Evolutionary conservation across 768 basidiomycete species (phyloP), one percentile per base, ranked within the genome.

Genomic region (Nidula microcarpa): DNA sequence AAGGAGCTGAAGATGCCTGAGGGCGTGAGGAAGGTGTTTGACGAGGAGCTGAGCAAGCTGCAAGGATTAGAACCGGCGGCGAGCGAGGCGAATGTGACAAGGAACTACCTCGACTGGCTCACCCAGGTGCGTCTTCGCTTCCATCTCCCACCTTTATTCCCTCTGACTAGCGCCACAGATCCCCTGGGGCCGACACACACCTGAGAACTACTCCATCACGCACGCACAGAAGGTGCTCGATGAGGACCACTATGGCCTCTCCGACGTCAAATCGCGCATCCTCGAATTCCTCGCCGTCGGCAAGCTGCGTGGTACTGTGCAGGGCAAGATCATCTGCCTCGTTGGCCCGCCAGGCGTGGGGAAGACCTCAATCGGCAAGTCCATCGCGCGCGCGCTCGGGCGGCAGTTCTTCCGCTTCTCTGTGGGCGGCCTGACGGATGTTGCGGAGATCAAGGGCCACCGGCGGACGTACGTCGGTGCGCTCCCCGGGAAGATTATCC

Each of bases 381-480:
- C 87, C 2, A 97, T 99, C 49, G 88, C 97, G 0, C 81, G 94
- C 13, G 95, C 96, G 3, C 75, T 99, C 18, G 85, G 88, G 30
- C 73, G 96, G 54, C 87, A 93, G 66, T 98, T 98, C 74, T 98
- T 95, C 83, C 81, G 94, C 47, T 97, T 99, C 73, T 93, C 90
- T 7, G 96, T 98, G 4, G 96, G 97, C 57, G 96, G 97, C 11
- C 70, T 99, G 65, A 93, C 93, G 46, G 97, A 99, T 67, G 94
- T 98, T 0, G 97, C 97, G 52, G 97, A 98, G 79, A 98, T 99
- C 64, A 98, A 98, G 72, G 97, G 97, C 1, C 97, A 99, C 65
- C 74, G 97, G 62, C 76, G 97, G 66, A 99, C 96, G n/a, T 98
- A 97, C 65, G 92, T 95, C 50, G 92, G 90, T 41, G 39, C 39